Conservation (phyloP, 305 asterid species). For the Solanum hybrid region DNA sequence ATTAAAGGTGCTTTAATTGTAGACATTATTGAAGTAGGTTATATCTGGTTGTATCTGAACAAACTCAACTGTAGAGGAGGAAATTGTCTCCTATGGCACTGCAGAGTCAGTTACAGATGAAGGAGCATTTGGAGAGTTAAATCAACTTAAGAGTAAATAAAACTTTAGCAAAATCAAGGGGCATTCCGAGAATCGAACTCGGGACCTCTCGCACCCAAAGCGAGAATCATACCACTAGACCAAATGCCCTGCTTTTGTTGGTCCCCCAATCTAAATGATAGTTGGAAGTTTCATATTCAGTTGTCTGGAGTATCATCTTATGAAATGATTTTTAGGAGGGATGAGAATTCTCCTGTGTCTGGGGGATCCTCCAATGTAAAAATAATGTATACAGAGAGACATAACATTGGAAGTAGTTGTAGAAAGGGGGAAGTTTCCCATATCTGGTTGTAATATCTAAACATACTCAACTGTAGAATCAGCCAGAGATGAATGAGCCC, state of each 20-base stretch:
- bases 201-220: constrained; percentile 79
- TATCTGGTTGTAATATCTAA: background rate
- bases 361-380: background rate
- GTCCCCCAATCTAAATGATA: background rate
- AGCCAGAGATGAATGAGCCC: background rate
- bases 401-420: background rate
- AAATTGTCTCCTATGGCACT: background rate
- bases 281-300: background rate
- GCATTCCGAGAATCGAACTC: constrained; percentile 71
- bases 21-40: background rate
- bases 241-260: background rate
- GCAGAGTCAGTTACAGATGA: background rate
- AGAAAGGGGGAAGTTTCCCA: background rate
- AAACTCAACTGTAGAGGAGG: background rate
- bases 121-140: background rate
- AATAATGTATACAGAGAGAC: background rate
- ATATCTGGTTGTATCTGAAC: background rate
- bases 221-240: constrained; percentile 50
- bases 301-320: background rate
- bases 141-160: background rate
- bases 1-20: background rate
- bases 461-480: background rate
- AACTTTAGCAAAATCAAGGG: constrained; percentile 16
- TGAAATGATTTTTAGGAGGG: background rate
- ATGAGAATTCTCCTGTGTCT: background rate